These are phyloP conservation scores for Lactarius pseudohatsudake DNA, from an alignment of 768 basidiomycete genomes.

Conservation along the genomic window DNA sequence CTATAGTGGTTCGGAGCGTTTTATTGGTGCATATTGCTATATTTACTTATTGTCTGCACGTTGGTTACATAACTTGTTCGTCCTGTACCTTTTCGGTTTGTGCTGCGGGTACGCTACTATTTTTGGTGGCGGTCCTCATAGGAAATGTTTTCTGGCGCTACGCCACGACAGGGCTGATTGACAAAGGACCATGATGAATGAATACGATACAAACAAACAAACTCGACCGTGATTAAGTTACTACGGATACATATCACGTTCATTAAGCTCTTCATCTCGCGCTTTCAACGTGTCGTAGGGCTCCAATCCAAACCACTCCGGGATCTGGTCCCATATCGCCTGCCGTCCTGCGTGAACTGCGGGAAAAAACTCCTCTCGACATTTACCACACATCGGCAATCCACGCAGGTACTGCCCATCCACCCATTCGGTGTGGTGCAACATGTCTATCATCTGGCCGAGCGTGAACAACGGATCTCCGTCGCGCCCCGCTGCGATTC, in stretches of 20 bases:
- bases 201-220: neutral
- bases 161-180: neutral
- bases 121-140: neutral
- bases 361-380: slow-evolving; percentile 48
- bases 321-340: slow-evolving; percentile 62
- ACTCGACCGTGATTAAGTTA: neutral
- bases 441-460: slow-evolving; percentile 67
- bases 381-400: slow-evolving; percentile 53
- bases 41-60: slow-evolving; percentile 13
- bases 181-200: neutral
- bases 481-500: slow-evolving; percentile 69
- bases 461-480: slow-evolving; percentile 74
- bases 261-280: slow-evolving; percentile 26
- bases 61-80: neutral
- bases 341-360: slow-evolving; percentile 47
- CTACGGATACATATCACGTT: slow-evolving; percentile 20
- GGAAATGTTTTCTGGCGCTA: neutral
- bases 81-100: neutral
- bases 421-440: slow-evolving; percentile 66
- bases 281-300: slow-evolving; percentile 17
- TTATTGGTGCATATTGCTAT: slow-evolving; percentile 17
- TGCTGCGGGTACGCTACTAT: neutral
- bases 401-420: slow-evolving; percentile 54
- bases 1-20: slow-evolving; percentile 3
- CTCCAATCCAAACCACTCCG: slow-evolving; percentile 52